These are phyloP conservation scores for Aspergillus haitiensis DNA, from an alignment of 495 filamentous ascomycete genomes.

Conservation along the genomic window DNA sequence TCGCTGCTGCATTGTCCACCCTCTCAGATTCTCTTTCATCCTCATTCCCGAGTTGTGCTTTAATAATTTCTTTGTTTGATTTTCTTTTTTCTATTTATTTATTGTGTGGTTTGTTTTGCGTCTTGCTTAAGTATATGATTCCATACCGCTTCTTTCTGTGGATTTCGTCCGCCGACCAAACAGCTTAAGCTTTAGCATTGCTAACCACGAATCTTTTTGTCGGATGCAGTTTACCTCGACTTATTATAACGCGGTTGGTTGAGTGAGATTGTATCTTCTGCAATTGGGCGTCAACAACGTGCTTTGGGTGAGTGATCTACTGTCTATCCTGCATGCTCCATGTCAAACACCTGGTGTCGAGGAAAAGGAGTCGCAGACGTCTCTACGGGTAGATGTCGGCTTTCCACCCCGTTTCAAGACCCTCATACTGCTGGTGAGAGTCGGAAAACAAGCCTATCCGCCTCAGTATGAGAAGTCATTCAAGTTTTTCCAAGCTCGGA, in stretches of 20 bases:
- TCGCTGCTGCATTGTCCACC: constrained; percentile 1
- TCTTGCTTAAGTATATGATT: background rate
- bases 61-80: background rate
- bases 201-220: constrained; percentile 12
- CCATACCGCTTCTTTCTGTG: background rate
- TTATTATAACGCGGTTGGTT: constrained; percentile 1
- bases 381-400: background rate
- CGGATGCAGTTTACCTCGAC: constrained; percentile 9
- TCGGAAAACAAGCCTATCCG: too few species aligned
- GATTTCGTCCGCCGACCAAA: background rate
- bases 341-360: background rate
- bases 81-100: background rate
- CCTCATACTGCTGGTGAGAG: too few species aligned
- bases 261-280: constrained; percentile 4
- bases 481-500: background rate
- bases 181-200: background rate
- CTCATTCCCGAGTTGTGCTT: background rate
- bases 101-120: background rate
- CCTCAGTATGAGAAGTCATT: background rate
- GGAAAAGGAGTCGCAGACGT: constrained; percentile 11
- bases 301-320: constrained; percentile 18
- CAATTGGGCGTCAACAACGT: constrained; percentile 18
- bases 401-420: too few species aligned
- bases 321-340: constrained; percentile 6
- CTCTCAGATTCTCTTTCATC: background rate